A percentile compares a stretch with the other conserved stretches of the same genome.
Conservation (phyloP, 1,284 basidiomycete genomes). For the Puccinia coronata region DNA sequence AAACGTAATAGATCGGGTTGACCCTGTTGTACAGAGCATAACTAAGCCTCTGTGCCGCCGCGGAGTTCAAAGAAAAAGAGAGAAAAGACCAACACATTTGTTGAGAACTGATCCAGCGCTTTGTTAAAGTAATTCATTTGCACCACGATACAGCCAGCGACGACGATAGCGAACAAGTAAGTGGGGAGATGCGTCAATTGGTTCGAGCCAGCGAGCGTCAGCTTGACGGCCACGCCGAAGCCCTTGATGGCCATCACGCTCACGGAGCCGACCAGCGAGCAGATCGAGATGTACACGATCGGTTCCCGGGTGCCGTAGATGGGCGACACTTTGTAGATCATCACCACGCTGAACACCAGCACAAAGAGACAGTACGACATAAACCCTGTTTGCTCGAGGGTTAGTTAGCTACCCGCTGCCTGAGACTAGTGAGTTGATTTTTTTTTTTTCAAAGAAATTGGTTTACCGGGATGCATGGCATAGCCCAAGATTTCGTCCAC, state of each 20-base stretch:
- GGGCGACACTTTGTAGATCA: slow-evolving; percentile 87
- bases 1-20: slow-evolving; percentile 98
- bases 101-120: slow-evolving; percentile 93
- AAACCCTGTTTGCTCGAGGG: slow-evolving; percentile 70
- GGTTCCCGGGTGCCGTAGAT: slow-evolving; percentile 83
- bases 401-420: too few relatives aligned
- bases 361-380: slow-evolving; percentile 84
- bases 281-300: slow-evolving; percentile 89
- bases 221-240: slow-evolving; percentile 92
- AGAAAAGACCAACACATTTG: slow-evolving; percentile 77
- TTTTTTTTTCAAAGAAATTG: neutral
- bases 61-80: neutral
- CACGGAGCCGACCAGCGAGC: slow-evolving; percentile 81
- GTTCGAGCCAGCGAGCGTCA: slow-evolving; percentile 90
- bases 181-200: slow-evolving; percentile 93
- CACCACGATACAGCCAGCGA: slow-evolving; percentile 81
- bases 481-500: slow-evolving; percentile 92
- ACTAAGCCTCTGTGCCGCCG: neutral
- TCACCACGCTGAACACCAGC: slow-evolving; percentile 75
- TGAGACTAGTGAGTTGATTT: too few relatives aligned
- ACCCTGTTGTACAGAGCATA: slow-evolving; percentile 65
- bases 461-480: slow-evolving; percentile 80
- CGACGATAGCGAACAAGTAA: slow-evolving; percentile 86
- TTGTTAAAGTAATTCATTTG: slow-evolving; percentile 99
- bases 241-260: slow-evolving; percentile 95